Conservation (phyloP, 148 eudicot species). For the Chenopodium album region DNA sequence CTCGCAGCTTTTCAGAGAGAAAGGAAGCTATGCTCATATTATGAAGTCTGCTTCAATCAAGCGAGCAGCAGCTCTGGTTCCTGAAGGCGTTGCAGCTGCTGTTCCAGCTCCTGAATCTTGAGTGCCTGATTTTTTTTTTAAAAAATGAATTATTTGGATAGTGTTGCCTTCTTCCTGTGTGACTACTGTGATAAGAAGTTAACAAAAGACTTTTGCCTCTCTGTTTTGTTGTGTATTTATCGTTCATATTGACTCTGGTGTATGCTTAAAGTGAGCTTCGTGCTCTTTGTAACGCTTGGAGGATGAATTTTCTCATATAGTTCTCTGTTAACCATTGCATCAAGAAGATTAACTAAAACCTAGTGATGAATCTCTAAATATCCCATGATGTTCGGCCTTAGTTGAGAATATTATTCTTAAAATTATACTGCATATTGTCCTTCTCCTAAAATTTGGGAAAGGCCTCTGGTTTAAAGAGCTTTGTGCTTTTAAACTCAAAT, state of each 20-base stretch:
- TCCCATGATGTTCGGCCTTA: too few species aligned
- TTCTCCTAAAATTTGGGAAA: background rate
- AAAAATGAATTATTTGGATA: conserved; percentile 4
- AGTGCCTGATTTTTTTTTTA: background rate
- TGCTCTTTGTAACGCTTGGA: background rate
- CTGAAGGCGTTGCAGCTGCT: conserved; percentile 40
- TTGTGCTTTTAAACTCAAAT: background rate
- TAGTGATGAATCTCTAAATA: background rate
- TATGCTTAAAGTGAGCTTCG: conserved; percentile 2
- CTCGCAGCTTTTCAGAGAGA: conserved; percentile 94
- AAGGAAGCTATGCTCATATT: conserved; percentile 88
- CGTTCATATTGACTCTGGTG: conserved; percentile 5
- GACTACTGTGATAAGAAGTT: conserved; percentile 12
- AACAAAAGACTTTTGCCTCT: background rate
- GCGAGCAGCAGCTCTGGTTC: conserved; percentile 48
- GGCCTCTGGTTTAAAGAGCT: background rate
- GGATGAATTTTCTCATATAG: conserved; percentile 4
- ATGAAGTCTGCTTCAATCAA: conserved; percentile 66
- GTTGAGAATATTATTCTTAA: too few species aligned
- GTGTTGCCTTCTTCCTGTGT: conserved; percentile 14
- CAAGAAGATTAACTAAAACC: background rate
- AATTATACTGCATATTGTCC: too few species aligned
- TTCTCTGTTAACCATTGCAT: background rate
- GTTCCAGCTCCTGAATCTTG: conserved; percentile 31
- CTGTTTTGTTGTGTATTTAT: conserved; percentile 17